Percentiles rank a stretch among this genome's conserved stretches.
These are phyloP conservation scores for Cicer yamashitae DNA, from an alignment of 306 rosid genomes.

Conservation along the genomic window DNA sequence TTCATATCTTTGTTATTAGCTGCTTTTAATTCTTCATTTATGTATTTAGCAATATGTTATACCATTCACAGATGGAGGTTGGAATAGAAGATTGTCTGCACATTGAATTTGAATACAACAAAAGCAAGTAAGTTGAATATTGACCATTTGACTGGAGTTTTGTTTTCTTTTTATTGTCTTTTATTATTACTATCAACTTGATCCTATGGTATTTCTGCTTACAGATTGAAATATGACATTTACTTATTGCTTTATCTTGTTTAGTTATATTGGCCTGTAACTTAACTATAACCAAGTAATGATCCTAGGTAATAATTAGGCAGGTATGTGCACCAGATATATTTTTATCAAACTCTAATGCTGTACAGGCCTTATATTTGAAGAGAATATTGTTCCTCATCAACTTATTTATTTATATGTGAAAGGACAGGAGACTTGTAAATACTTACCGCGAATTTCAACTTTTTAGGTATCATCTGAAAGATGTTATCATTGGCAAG, in stretches of 20 bases:
- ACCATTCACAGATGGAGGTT: constrained; percentile 88
- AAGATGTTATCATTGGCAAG: constrained; percentile 96
- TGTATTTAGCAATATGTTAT: constrained; percentile 38
- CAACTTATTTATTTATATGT: neutral
- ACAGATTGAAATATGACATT: constrained; percentile 32
- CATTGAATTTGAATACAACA: constrained; percentile 96
- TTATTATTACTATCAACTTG: constrained; percentile 10
- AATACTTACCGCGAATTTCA: constrained; percentile 26
- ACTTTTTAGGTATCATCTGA: constrained; percentile 86
- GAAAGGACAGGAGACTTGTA: constrained; percentile 12
- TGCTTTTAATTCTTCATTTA: constrained; percentile 32
- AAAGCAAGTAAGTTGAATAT: constrained; percentile 82
- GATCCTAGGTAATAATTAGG: constrained; percentile 23
- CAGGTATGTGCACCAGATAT: constrained; percentile 16
- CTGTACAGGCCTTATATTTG: neutral
- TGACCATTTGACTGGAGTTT: constrained; percentile 36
- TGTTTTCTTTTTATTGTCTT: neutral
- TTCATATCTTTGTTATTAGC: constrained; percentile 30
- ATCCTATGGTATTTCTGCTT: constrained; percentile 21
- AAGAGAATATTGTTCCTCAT: constrained; percentile 22
- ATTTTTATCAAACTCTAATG: constrained; percentile 7
- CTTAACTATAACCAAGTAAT: constrained; percentile 10
- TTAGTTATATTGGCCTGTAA: constrained; percentile 5
- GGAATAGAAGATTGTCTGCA: constrained; percentile 99
- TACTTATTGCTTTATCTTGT: constrained; percentile 18